A percentile compares a stretch with the other conserved stretches of the same genome.
Conservation (phyloP, 805 yeast genomes). For the Saturnispora saitoi region DNA sequence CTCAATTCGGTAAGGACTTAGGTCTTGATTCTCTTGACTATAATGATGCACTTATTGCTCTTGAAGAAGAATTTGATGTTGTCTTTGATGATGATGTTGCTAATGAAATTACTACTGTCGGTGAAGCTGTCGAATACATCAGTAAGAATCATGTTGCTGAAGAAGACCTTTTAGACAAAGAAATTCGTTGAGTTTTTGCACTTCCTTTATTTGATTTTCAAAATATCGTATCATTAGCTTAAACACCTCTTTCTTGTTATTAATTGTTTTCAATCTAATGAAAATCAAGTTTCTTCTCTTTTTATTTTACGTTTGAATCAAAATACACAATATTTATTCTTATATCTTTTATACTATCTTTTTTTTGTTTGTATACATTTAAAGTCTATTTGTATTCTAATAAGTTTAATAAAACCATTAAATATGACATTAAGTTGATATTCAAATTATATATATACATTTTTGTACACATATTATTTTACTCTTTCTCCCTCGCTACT, state of each 20-base stretch:
- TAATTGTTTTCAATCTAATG: background rate
- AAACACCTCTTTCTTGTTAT: background rate
- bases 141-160: conserved; percentile 29
- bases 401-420: no score
- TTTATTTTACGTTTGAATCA: background rate
- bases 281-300: background rate
- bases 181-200: conserved; percentile 25
- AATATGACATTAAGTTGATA: no score
- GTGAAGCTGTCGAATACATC: conserved; percentile 51
- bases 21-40: conserved; percentile 92
- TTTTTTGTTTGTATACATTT: no score
- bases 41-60: conserved; percentile 91
- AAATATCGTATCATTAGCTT: background rate
- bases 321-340: no score
- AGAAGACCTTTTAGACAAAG: conserved; percentile 28
- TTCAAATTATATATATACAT: no score
- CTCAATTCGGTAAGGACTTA: conserved; percentile 57
- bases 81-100: conserved; percentile 38
- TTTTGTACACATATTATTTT: no score
- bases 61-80: conserved; percentile 76
- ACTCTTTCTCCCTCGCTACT: no score
- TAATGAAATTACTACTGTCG: conserved; percentile 52
- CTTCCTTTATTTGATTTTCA: background rate
- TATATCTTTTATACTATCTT: no score
- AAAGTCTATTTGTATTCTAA: no score